phyloP scores from a whole-genome alignment of 306 rosid species.

The Fragaria iinumae region DNA sequence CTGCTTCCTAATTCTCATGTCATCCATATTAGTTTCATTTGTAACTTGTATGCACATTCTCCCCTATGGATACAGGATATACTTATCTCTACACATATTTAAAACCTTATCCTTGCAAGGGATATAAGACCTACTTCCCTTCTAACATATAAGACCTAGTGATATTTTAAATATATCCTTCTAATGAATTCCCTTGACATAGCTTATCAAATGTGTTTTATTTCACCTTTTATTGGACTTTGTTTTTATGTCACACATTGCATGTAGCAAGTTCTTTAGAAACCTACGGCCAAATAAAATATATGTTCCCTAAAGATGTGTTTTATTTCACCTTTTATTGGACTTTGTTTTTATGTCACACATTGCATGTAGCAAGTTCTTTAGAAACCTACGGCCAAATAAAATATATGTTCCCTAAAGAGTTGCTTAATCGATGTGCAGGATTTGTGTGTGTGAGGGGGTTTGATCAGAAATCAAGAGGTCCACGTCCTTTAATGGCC shows the following conservation, averaged over 20 bases:
- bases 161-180: neutral
- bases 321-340: neutral
- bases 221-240: neutral
- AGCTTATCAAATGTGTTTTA: neutral
- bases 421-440: constrained; percentile 38
- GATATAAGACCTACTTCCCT: neutral
- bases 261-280: neutral
- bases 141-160: neutral
- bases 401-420: neutral
- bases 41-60: neutral
- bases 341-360: neutral
- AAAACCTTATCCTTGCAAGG: neutral
- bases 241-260: neutral
- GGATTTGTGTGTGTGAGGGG: constrained; percentile 90
- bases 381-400: neutral
- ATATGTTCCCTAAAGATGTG: neutral
- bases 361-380: neutral
- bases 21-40: neutral
- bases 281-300: neutral
- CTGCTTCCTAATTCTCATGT: constrained; percentile 14
- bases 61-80: neutral
- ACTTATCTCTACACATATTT: neutral
- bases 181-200: neutral
- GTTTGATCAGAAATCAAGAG: constrained; percentile 58
- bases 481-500: constrained; percentile 81